Conservation (phyloP, 2,329 filamentous ascomycete species). For the Knufia fluminis region DNA sequence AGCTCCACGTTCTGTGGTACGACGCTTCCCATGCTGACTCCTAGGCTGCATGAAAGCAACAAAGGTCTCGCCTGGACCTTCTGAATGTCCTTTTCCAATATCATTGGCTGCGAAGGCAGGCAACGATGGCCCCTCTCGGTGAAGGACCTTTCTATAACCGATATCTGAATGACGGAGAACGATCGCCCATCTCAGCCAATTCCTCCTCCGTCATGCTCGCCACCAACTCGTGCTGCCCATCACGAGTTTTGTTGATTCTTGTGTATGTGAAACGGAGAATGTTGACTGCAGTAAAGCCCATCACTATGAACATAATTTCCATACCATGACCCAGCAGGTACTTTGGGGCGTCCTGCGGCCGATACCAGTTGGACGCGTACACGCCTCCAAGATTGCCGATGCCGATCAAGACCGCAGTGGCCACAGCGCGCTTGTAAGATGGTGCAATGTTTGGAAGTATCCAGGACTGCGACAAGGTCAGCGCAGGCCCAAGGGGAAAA, state of each 20-base stretch:
- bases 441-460: conserved; percentile 49
- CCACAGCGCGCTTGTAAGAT: conserved; percentile 47
- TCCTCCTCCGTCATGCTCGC: conserved; percentile 40
- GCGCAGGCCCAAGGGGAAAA: neutral
- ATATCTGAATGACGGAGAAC: conserved; percentile 55
- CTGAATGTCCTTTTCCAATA: too few relatives aligned
- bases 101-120: too few relatives aligned
- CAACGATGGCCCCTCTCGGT: too few relatives aligned
- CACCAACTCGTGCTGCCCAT: conserved; percentile 34
- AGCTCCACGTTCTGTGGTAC: too few relatives aligned
- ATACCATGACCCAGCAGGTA: conserved; percentile 45
- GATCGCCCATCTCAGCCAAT: conserved; percentile 51
- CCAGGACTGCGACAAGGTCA: neutral
- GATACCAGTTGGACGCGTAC: conserved; percentile 51
- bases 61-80: too few relatives aligned
- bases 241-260: conserved; percentile 50
- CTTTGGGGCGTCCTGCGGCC: conserved; percentile 39
- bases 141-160: too few relatives aligned
- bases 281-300: conserved; percentile 38
- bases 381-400: conserved; percentile 23
- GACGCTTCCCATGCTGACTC: too few relatives aligned
- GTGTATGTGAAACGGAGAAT: conserved; percentile 44
- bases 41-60: too few relatives aligned
- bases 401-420: conserved; percentile 57
- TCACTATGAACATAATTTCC: conserved; percentile 42